These are phyloP conservation scores for Hypoxylon trugodes DNA, from an alignment of 495 filamentous ascomycete genomes.

Conservation along the genomic window DNA sequence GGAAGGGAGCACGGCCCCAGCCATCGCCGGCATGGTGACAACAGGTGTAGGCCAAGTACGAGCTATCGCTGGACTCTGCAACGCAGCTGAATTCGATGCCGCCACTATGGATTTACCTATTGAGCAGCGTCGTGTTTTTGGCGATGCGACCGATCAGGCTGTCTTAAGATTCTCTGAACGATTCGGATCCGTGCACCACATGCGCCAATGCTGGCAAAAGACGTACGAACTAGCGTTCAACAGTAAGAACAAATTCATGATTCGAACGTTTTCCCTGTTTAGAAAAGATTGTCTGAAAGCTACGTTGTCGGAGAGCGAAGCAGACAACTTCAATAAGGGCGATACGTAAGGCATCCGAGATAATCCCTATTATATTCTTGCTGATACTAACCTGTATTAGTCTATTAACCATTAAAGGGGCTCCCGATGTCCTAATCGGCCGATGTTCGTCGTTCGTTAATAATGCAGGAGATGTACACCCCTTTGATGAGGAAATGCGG, in stretches of 20 bases:
- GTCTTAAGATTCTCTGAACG: constrained; percentile 72
- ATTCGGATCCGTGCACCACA: constrained; percentile 58
- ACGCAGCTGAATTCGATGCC: constrained; percentile 73
- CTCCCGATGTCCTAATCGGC: constrained; percentile 68
- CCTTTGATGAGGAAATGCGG: constrained; percentile 51
- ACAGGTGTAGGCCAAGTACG: constrained; percentile 59
- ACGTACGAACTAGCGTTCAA: constrained; percentile 77
- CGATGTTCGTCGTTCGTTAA: constrained; percentile 61
- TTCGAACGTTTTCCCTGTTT: constrained; percentile 53
- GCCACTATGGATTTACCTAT: constrained; percentile 61
- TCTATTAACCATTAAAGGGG: constrained; percentile 69
- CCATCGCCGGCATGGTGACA: constrained; percentile 43
- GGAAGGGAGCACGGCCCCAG: constrained; percentile 36
- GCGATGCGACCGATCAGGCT: constrained; percentile 78
- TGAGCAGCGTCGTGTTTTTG: constrained; percentile 66
- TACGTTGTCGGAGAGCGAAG: constrained; percentile 49
- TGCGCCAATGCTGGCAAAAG: constrained; percentile 61
- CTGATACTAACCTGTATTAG: constrained; percentile 21
- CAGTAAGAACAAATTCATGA: constrained; percentile 82
- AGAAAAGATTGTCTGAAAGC: constrained; percentile 47
- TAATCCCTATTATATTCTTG: neutral
- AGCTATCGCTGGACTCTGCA: constrained; percentile 68
- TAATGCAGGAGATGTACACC: constrained; percentile 55
- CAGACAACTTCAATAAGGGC: constrained; percentile 46
- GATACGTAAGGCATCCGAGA: constrained; percentile 49